Percentiles rank a stretch among this genome's conserved stretches.
Conservation (phyloP, 768 basidiomycete species). For the Crepidotus variabilis region DNA sequence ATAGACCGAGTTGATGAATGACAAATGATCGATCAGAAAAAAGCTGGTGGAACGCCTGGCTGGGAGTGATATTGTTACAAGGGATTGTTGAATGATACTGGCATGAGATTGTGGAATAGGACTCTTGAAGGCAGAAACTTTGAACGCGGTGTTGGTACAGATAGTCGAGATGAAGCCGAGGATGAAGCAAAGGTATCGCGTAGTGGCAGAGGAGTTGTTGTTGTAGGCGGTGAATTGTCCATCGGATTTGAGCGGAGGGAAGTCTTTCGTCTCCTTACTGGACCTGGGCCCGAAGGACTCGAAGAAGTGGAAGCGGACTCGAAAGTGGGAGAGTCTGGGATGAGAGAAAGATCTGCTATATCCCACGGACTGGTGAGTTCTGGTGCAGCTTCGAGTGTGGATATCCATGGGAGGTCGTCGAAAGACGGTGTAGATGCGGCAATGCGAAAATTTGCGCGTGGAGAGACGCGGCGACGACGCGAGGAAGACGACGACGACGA, state of each 20-base stretch:
- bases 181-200: conserved; percentile 22
- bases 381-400: conserved; percentile 47
- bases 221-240: conserved; percentile 14
- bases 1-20: no score
- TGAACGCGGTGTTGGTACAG: conserved; percentile 28
- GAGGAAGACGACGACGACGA: conserved; percentile 15
- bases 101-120: conserved; percentile 61
- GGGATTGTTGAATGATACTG: conserved; percentile 41
- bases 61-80: conserved; percentile 27
- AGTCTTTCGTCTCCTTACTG: conserved; percentile 56
- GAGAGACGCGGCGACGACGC: conserved; percentile 26
- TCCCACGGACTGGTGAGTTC: conserved; percentile 42
- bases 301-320: conserved; percentile 8
- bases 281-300: conserved; percentile 36
- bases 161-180: conserved; percentile 6
- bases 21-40: no score
- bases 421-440: conserved; percentile 38
- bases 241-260: conserved; percentile 49
- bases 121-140: conserved; percentile 45
- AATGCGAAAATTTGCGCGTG: conserved; percentile 21
- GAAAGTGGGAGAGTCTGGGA: conserved; percentile 27
- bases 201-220: conserved; percentile 15
- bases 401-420: conserved; percentile 68
- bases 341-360: conserved; percentile 64
- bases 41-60: no score